Conservation (phyloP, 805 yeast species). For the Metschnikowia amazonensis region DNA sequence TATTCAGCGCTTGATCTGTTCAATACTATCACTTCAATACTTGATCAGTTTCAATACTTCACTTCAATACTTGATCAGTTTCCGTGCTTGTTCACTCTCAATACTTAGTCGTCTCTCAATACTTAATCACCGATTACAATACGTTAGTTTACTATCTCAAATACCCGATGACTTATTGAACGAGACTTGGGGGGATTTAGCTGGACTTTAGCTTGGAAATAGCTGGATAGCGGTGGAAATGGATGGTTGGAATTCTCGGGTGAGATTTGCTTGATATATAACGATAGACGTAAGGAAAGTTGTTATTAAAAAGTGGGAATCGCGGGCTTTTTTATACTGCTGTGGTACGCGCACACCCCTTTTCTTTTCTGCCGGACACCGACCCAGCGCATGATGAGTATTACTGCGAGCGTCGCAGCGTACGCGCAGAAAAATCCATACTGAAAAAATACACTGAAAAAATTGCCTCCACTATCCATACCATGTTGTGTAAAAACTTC, state of each 20-base stretch:
- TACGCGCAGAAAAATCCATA: conserved; percentile 8
- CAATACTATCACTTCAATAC: neutral
- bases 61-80: neutral
- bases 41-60: neutral
- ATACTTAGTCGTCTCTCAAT: neutral
- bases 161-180: neutral
- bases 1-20: neutral
- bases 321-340: conserved; percentile 8
- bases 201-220: neutral
- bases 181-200: neutral
- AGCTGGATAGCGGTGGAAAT: neutral
- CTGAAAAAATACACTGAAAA: conserved; percentile 7
- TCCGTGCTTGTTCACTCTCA: neutral
- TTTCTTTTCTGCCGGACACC: neutral
- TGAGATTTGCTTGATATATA: neutral
- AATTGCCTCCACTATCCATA: conserved; percentile 6
- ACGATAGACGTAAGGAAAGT: neutral
- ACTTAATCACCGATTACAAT: conserved; percentile 16
- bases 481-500: conserved; percentile 14
- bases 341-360: conserved; percentile 14
- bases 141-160: conserved; percentile 16
- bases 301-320: neutral
- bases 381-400: neutral
- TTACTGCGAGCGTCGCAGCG: conserved; percentile 1
- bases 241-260: neutral